Conservation (phyloP, 2,329 filamentous ascomycete genomes). For the Mollisiaceae sp. region DNA sequence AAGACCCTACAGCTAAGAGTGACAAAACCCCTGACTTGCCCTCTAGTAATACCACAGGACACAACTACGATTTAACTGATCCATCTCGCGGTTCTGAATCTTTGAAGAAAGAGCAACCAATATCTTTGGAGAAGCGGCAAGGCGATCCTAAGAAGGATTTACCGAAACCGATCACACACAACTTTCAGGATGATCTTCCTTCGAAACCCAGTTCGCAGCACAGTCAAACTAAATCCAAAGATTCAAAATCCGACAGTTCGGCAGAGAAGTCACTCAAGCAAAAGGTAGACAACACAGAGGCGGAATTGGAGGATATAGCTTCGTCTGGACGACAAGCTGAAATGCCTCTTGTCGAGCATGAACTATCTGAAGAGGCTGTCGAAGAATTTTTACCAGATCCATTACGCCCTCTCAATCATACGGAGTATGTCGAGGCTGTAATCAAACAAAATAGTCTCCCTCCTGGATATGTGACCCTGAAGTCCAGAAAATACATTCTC, state of each 20-base stretch:
- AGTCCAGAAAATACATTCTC: slow-evolving; percentile 60
- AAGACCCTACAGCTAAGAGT: slow-evolving; percentile 8
- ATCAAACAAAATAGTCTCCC: slow-evolving; percentile 54
- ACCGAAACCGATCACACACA: slow-evolving; percentile 27
- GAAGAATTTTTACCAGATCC: slow-evolving; percentile 30
- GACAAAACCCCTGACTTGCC: not conserved
- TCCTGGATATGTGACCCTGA: slow-evolving; percentile 56
- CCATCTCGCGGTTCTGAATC: slow-evolving; percentile 15
- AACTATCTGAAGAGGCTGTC: slow-evolving; percentile 10
- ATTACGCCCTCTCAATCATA: slow-evolving; percentile 49
- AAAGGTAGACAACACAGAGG: slow-evolving; percentile 29
- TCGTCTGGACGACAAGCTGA: slow-evolving; percentile 26
- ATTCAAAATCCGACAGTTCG: not conserved
- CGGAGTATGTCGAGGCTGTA: slow-evolving; percentile 56
- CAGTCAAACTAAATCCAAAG: slow-evolving; percentile 1
- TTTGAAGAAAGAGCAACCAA: slow-evolving; percentile 24
- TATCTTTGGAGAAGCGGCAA: slow-evolving; percentile 27
- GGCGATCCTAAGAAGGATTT: slow-evolving; percentile 26
- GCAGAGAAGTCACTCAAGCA: slow-evolving; percentile 18
- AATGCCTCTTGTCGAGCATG: slow-evolving; percentile 3
- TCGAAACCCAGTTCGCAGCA: not conserved
- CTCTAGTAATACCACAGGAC: not conserved
- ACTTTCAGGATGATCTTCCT: slow-evolving; percentile 16
- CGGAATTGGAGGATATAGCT: slow-evolving; percentile 29
- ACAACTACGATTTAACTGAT: slow-evolving; percentile 15